phyloP scores from a whole-genome alignment of 2,329 filamentous ascomycete genomes.

The Xylariales sp. region DNA sequence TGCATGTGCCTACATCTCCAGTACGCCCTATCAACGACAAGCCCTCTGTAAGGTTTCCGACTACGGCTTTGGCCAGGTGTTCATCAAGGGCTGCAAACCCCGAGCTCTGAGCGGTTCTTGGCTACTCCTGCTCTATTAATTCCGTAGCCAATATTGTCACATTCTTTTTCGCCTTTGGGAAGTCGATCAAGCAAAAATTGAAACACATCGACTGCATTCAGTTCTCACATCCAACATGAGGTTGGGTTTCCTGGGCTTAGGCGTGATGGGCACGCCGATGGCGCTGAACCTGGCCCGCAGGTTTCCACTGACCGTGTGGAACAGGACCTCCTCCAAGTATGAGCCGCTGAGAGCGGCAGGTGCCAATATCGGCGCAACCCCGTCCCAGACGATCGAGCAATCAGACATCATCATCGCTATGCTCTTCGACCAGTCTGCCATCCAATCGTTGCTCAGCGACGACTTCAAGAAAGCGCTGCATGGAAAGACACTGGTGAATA shows the following conservation, averaged over 20 bases:
- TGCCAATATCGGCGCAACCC: conserved; percentile 17
- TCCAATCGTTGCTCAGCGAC: conserved; percentile 15
- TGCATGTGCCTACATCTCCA: no score
- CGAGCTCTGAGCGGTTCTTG: no score
- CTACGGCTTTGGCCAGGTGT: no score
- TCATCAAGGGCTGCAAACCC: no score
- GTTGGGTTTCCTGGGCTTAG: conserved; percentile 26
- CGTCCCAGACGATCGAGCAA: conserved; percentile 16
- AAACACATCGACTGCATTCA: no score
- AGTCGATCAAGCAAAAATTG: no score
- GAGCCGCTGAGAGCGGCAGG: conserved; percentile 13
- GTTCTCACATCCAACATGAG: no score
- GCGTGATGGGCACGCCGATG: conserved; percentile 28
- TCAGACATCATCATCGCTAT: conserved; percentile 26
- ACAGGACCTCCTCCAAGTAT: conserved; percentile 23
- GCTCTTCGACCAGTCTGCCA: conserved; percentile 22
- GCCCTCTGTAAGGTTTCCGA: no score
- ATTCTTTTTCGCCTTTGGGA: no score
- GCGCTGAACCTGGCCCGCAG: conserved; percentile 23
- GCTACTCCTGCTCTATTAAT: no score
- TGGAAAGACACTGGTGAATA: conserved; percentile 27
- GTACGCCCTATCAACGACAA: no score
- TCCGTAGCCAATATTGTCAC: no score
- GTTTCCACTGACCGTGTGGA: conserved; percentile 25
- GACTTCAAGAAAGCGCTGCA: conserved; percentile 17